Conservation (phyloP, 2,329 filamentous ascomycete species). For the Bipolaris gigantea region DNA sequence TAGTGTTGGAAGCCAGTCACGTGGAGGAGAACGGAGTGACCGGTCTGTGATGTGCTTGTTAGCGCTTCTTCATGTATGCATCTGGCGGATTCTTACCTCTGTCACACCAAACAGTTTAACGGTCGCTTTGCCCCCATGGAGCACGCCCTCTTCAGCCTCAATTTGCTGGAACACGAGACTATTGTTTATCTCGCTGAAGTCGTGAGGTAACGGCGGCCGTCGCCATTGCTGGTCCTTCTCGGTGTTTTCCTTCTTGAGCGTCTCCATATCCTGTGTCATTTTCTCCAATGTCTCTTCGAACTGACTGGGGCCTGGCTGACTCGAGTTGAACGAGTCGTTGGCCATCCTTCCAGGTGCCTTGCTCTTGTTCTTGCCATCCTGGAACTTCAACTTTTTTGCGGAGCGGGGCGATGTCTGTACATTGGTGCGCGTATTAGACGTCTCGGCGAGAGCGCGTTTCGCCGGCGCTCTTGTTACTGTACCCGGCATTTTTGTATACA, state of each 20-base stretch:
- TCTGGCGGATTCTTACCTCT: constrained; percentile 54
- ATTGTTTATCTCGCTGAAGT: constrained; percentile 66
- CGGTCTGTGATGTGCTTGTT: constrained; percentile 50
- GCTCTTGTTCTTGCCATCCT: constrained; percentile 59
- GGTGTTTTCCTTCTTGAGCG: constrained; percentile 80
- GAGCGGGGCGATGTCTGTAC: constrained; percentile 52
- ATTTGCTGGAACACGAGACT: constrained; percentile 92
- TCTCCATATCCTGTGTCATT: constrained; percentile 88
- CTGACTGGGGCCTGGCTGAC: constrained; percentile 84
- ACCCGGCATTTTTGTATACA: constrained; percentile 34
- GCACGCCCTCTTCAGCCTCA: constrained; percentile 85
- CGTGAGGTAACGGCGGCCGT: constrained; percentile 58
- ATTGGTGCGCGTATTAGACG: constrained; percentile 50
- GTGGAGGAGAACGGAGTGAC: constrained; percentile 91
- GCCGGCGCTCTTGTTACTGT: constrained; percentile 42
- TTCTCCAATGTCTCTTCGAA: constrained; percentile 98
- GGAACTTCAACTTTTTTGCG: constrained; percentile 83
- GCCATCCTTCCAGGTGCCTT: constrained; percentile 66
- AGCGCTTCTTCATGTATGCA: constrained; percentile 5
- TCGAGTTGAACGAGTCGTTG: constrained; percentile 59
- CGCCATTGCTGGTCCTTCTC: constrained; percentile 96
- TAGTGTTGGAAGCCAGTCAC: constrained; percentile 97
- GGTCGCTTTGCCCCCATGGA: constrained; percentile 74
- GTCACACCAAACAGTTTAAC: constrained; percentile 95
- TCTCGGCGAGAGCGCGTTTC: constrained; percentile 53